Base-by-base conservation (phyloP, 768 basidiomycete species). In the Imleria badia region DNA sequence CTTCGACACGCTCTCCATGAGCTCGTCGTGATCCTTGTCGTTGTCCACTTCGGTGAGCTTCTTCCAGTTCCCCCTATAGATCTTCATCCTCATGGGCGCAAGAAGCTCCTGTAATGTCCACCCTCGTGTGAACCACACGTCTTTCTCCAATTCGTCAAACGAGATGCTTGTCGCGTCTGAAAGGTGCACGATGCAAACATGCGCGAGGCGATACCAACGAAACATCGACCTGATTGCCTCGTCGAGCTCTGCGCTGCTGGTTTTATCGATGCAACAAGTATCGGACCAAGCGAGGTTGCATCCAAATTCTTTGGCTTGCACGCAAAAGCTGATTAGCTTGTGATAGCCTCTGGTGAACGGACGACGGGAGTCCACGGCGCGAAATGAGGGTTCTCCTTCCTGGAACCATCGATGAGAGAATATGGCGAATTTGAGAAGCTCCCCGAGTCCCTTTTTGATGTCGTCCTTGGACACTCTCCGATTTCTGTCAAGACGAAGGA, bases 211-310 rank as follows among this genome's bases (percentile, higher is more conserved):
- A 36, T 61, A 61, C 60, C 60, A 61, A 15, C 60, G 54, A 31
- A 57, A 61, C 60, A 61, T 61, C 2, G 60, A 61, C 35, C 60
- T 48, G 33, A 61, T 57, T 3, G 59, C 55, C 12, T 61, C 60
- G 35, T 61, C 60, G 14, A 61, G 59, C 12, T 60, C n/a, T n/a
- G n/a, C n/a, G n/a, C n/a, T n/a, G n/a, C n/a, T n/a, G n/a, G n/a
- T n/a, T n/a, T n/a, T n/a, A 14, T 60, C 43, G 23, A 60, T 60
- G 6, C 59, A 60, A 6, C 54, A 60, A 3, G 60, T 60, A 14
- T 60, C 59, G 2, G 59, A 52, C 60, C 60, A 60, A 15, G 60
- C 60, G 2, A 62, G 56, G 22, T 17, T 52, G 35, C 60, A 62
- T 17, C 47, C 56, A 8, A 54, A 46, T 14, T 40, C 49, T 5